Evolutionary conservation across 176 grass and related monocot species (phyloP).

Genomic region (Zea luxurians): DNA sequence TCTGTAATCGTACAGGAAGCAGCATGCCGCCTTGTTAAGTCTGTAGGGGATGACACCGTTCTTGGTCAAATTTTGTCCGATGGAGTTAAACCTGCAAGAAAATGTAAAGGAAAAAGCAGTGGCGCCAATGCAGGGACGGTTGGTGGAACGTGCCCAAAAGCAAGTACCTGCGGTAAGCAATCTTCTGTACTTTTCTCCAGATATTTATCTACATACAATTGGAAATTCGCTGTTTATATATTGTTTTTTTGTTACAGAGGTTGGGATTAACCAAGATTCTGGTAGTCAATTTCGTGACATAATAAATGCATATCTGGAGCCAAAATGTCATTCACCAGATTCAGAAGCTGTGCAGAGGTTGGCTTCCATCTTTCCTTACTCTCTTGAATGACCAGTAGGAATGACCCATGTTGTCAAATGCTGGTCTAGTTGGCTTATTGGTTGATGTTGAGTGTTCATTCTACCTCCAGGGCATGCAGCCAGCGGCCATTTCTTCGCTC

Average conservation of each 20-base stretch:
- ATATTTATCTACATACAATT: slow-evolving; percentile 2
- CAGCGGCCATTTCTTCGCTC: slow-evolving; percentile 57
- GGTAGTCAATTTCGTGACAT: slow-evolving; percentile 55
- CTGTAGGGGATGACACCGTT: slow-evolving; percentile 69
- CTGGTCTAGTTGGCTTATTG: neutral
- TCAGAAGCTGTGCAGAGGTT: slow-evolving; percentile 72
- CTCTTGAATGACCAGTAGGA: neutral
- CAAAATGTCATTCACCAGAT: slow-evolving; percentile 85
- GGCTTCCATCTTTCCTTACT: slow-evolving; percentile 1
- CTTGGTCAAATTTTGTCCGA: slow-evolving; percentile 67
- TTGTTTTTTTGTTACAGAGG: slow-evolving; percentile 40
- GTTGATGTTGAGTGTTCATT: slow-evolving; percentile 19
- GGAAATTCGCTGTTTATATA: neutral
- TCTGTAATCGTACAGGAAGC: slow-evolving; percentile 63
- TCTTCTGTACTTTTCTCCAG: slow-evolving; percentile 1
- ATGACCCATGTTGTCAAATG: neutral
- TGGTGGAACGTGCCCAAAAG: slow-evolving; percentile 45
- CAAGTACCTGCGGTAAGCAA: slow-evolving; percentile 44
- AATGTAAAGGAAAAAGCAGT: slow-evolving; percentile 61
- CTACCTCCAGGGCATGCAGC: slow-evolving; percentile 51
- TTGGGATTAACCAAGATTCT: slow-evolving; percentile 39
- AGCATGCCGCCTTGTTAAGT: slow-evolving; percentile 90
- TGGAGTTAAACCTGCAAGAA: slow-evolving; percentile 64
- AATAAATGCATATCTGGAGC: slow-evolving; percentile 84
- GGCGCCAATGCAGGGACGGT: slow-evolving; percentile 34